A percentile compares a stretch with the other conserved stretches of the same genome.
Conservation (phyloP, 208 protist species). For the Crithidia sp. region DNA sequence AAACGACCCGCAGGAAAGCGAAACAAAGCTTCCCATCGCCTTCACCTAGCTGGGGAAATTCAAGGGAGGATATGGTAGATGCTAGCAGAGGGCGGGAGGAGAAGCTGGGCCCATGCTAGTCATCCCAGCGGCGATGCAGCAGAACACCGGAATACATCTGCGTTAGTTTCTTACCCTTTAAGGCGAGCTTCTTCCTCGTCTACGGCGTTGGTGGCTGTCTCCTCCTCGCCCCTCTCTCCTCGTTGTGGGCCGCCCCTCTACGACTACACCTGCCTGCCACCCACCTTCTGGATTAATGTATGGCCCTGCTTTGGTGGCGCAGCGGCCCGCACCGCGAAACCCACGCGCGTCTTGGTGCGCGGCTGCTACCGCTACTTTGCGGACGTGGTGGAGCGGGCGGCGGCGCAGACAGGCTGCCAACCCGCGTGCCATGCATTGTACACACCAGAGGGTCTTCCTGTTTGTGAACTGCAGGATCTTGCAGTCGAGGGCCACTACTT, state of each 20-base stretch:
- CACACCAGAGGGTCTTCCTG: slow-evolving; percentile 25
- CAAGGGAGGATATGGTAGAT: no score
- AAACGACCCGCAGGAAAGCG: no score
- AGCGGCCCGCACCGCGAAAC: not conserved
- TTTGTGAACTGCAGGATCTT: slow-evolving; percentile 13
- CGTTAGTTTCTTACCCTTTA: no score
- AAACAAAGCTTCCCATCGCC: no score
- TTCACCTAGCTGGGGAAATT: no score
- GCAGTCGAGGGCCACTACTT: slow-evolving; percentile 31
- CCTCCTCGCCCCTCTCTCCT: not conserved
- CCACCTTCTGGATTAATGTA: slow-evolving; percentile 33
- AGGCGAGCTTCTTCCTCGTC: not conserved
- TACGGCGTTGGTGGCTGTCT: not conserved
- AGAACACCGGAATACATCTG: no score
- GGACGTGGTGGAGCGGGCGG: slow-evolving; percentile 30
- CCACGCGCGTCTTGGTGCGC: slow-evolving; percentile 29
- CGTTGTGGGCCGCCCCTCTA: not conserved
- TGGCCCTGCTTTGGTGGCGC: slow-evolving; percentile 27
- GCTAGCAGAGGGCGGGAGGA: no score
- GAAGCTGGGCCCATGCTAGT: no score
- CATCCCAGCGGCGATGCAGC: no score
- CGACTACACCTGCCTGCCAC: not conserved
- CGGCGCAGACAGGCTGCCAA: slow-evolving; percentile 17
- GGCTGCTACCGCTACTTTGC: slow-evolving; percentile 23
- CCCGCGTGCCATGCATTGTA: slow-evolving; percentile 22